phyloP scores from a whole-genome alignment of 202 grass and related monocot species.

The Elaeis oleifera region DNA sequence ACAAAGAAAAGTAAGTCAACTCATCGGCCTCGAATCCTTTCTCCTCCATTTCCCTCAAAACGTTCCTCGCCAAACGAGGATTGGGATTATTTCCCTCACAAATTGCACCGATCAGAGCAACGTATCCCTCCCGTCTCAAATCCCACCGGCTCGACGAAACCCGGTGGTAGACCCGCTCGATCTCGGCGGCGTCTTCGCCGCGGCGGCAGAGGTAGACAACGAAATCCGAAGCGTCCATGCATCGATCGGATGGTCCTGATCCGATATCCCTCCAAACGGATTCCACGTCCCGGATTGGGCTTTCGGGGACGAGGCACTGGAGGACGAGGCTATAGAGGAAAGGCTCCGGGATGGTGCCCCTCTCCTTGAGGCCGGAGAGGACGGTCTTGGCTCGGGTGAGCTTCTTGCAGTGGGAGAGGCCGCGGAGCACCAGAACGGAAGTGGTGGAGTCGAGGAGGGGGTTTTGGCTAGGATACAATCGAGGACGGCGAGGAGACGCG shows the following conservation, averaged over 20 bases:
- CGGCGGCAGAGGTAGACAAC: slow-evolving; percentile 1
- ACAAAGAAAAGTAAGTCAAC: slow-evolving; percentile 7
- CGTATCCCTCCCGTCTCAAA: not conserved
- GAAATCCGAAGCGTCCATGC: slow-evolving; percentile 7
- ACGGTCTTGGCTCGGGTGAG: not conserved
- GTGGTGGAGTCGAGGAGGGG: slow-evolving; percentile 6
- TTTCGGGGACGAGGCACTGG: slow-evolving; percentile 12
- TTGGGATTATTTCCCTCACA: slow-evolving; percentile 2
- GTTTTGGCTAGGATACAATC: not conserved
- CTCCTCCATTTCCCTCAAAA: slow-evolving; percentile 23
- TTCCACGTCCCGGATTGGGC: slow-evolving; percentile 4
- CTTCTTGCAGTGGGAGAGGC: not conserved
- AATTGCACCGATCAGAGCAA: slow-evolving; percentile 12
- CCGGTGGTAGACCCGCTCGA: slow-evolving; percentile 5
- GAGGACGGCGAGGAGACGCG: not conserved
- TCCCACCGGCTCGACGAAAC: not conserved
- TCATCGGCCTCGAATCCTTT: slow-evolving; percentile 18
- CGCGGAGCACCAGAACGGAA: slow-evolving; percentile 12
- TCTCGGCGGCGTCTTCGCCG: slow-evolving; percentile 1
- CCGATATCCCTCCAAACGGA: slow-evolving; percentile 9
- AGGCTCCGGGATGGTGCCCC: slow-evolving; percentile 1
- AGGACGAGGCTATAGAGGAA: slow-evolving; percentile 19
- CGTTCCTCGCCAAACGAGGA: slow-evolving; percentile 1
- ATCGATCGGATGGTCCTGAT: not conserved
- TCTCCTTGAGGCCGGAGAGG: not conserved